phyloP scores from a whole-genome alignment of 2,329 filamentous ascomycete species.

The Pseudocercospora pini-densiflorae region DNA sequence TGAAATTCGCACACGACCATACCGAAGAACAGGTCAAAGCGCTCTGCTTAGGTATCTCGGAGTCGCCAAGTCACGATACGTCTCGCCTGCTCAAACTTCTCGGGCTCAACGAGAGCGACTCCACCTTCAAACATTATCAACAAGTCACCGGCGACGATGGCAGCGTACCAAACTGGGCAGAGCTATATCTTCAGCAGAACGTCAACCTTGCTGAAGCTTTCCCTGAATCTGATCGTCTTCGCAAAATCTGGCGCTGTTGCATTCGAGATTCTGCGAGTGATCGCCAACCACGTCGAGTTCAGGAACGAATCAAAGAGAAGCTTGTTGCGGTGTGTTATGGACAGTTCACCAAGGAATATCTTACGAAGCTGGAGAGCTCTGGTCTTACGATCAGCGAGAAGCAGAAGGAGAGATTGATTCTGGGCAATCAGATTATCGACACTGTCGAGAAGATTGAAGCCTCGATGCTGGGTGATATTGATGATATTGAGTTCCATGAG shows the following conservation, averaged over 20 bases:
- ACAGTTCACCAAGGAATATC: constrained; percentile 14
- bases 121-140: not conserved
- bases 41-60: constrained; percentile 14
- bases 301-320: constrained; percentile 20
- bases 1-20: constrained; percentile 19
- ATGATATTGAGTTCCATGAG: too few species aligned
- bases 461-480: too few species aligned
- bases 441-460: too few species aligned
- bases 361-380: not conserved
- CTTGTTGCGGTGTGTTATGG: constrained; percentile 22
- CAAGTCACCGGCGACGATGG: not conserved
- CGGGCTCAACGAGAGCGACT: not conserved
- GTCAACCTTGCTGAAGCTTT: not conserved
- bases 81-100: not conserved
- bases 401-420: constrained; percentile 11
- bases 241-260: not conserved
- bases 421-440: too few species aligned
- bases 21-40: not conserved
- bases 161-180: constrained; percentile 1
- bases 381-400: not conserved
- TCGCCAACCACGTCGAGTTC: not conserved
- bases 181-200: not conserved
- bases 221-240: not conserved
- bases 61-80: not conserved
- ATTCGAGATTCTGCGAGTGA: not conserved